These are phyloP conservation scores for Huntiella decipiens DNA, from an alignment of 2,329 filamentous ascomycete genomes.

Conservation along the genomic window DNA sequence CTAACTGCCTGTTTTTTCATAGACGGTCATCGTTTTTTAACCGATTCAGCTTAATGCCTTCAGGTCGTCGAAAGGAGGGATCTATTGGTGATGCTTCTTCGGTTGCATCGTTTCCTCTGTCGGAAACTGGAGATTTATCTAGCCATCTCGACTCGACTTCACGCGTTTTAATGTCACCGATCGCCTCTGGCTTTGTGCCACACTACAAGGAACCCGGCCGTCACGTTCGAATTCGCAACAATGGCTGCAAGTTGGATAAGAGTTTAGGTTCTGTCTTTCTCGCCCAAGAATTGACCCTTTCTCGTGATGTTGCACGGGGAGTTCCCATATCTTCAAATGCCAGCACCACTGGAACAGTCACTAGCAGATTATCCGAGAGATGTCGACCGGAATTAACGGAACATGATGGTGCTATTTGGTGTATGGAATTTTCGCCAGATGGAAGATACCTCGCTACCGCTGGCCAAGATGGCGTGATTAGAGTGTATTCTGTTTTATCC, in stretches of 20 bases:
- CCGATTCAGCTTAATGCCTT: slow-evolving; percentile 45
- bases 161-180: slow-evolving; percentile 41
- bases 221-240: slow-evolving; percentile 70
- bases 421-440: slow-evolving; percentile 80
- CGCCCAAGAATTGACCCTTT: slow-evolving; percentile 58
- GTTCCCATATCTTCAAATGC: not conserved
- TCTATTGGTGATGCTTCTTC: slow-evolving; percentile 22
- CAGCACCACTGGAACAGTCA: not conserved
- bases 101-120: not conserved
- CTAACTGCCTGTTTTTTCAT: not conserved
- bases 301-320: slow-evolving; percentile 15
- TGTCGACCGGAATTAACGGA: slow-evolving; percentile 20
- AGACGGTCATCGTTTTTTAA: slow-evolving; percentile 89
- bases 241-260: slow-evolving; percentile 53
- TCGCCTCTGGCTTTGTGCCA: slow-evolving; percentile 52
- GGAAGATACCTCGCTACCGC: slow-evolving; percentile 83
- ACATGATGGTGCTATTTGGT: slow-evolving; percentile 56
- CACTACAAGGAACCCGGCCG: slow-evolving; percentile 73
- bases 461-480: slow-evolving; percentile 68
- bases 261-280: slow-evolving; percentile 81
- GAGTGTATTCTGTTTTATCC: slow-evolving; percentile 76
- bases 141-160: slow-evolving; percentile 47
- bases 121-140: slow-evolving; percentile 48
- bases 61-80: slow-evolving; percentile 5
- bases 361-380: not conserved